Base-by-base conservation (phyloP, 176 grass and related monocot species). In the Hsuehochloa calcarea region DNA sequence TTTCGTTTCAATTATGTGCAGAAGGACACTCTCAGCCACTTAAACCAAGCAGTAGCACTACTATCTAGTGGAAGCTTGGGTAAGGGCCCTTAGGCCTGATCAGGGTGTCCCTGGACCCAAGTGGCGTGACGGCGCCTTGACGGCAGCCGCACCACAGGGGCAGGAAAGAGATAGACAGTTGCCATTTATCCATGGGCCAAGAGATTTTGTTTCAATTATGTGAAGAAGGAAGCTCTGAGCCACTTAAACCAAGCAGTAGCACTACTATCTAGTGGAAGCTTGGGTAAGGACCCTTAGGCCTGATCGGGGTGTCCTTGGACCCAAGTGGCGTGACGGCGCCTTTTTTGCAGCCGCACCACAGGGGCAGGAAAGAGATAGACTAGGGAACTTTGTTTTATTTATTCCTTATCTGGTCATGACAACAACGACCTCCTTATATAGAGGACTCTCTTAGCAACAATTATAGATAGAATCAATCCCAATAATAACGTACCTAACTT, bases 231-330 rank as follows among this genome's bases (percentile, higher is more conserved):
- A 68, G 58, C 62, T n/a, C 39, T 43, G 8, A 51, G 29, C 20
- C 58, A 84, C 72, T 74, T 84, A 39, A 64, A 49, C 29, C 56
- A 83, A 49, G 49, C 14, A 29, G 80, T 58, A 70, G 49, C 22
- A 41, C 17, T 35, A 31, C 14, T 69, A 3, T 64, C 61, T 64
- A 64, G 26, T 64, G 3, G 54, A 11, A 64, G 61, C 61, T 64
- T 64, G 61, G 61, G 25, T 15, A 64, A 64, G 26, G 60, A 25
- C 25, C 26, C 60, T 63, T 63, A 14, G 12, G 61, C 13, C 26
- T 64, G 61, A 64, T 64, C 25, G 0, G 59, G 4, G 59, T 29
- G 26, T 3, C 26, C 26, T 13, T 31, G 2, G 26, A 64, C 26
- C 26, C 26, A 29, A 64, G 26, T 29, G 61, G 11, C 5, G 13